These are phyloP conservation scores for Penicillium rolfsii DNA, from an alignment of 2,329 filamentous ascomycete species.

Conservation along the genomic window DNA sequence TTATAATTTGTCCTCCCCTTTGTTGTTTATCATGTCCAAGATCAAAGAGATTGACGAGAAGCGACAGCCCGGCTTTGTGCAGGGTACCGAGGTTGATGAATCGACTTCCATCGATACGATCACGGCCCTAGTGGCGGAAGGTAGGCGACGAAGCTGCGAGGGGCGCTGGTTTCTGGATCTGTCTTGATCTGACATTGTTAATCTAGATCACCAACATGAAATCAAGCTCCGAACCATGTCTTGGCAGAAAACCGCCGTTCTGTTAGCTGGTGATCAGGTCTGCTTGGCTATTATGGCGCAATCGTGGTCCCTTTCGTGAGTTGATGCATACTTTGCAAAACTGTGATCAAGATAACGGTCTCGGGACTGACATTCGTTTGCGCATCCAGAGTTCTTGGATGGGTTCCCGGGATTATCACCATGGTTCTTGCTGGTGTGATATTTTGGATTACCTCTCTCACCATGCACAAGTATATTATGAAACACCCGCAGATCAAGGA, in stretches of 20 bases:
- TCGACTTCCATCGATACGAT: slow-evolving; percentile 23
- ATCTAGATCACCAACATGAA: slow-evolving; percentile 37
- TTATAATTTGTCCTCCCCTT: background rate
- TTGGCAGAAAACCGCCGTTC: slow-evolving; percentile 57
- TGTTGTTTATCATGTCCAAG: slow-evolving; percentile 10
- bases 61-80: slow-evolving; percentile 16
- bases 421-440: slow-evolving; percentile 50
- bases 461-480: slow-evolving; percentile 59
- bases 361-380: background rate
- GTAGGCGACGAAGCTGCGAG: slow-evolving; percentile 4
- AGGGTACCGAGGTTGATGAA: slow-evolving; percentile 17
- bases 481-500: slow-evolving; percentile 55
- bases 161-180: background rate
- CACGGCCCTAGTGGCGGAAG: slow-evolving; percentile 27
- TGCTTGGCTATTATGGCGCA: slow-evolving; percentile 58
- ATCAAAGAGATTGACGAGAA: slow-evolving; percentile 16
- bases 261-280: slow-evolving; percentile 55
- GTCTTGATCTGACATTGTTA: background rate
- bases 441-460: slow-evolving; percentile 56
- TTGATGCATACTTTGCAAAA: slow-evolving; percentile 2
- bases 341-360: slow-evolving; percentile 3
- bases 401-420: slow-evolving; percentile 32
- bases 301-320: slow-evolving; percentile 54
- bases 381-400: slow-evolving; percentile 24
- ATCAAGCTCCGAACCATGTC: slow-evolving; percentile 59